phyloP scores from a whole-genome alignment of 2,329 filamentous ascomycete species.

The Diaporthe humulicola region DNA sequence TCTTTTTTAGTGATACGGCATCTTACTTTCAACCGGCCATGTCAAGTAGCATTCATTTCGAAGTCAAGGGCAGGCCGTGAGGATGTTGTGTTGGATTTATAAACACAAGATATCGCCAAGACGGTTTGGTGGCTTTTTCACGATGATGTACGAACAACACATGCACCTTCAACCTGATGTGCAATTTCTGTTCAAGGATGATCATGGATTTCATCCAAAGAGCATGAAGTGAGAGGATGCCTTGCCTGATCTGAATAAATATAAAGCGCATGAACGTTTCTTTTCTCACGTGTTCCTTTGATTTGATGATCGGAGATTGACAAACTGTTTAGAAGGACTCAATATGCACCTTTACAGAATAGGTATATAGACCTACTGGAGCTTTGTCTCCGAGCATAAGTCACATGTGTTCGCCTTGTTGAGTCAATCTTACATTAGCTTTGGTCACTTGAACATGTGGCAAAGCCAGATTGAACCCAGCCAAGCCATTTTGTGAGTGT shows the following conservation, averaged over 20 bases:
- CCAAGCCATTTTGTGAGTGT: conserved; percentile 6
- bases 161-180: background rate
- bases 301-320: background rate
- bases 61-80: no score
- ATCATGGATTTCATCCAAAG: background rate
- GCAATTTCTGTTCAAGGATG: background rate
- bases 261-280: background rate
- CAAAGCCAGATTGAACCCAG: background rate
- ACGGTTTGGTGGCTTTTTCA: no score
- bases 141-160: background rate
- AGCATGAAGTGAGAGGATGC: background rate
- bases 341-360: no score
- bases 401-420: background rate
- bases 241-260: background rate
- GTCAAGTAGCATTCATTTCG: no score
- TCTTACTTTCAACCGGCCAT: no score
- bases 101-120: background rate
- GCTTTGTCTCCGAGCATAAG: background rate
- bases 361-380: background rate
- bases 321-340: background rate
- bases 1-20: no score
- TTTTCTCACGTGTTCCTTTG: background rate
- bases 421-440: conserved; percentile 14
- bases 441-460: background rate
- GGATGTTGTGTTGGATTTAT: no score